A percentile compares a stretch with the other conserved stretches of the same genome.
phyloP scores from a whole-genome alignment of 805 yeast species.

The Wickerhamomyces chaumierensis region DNA sequence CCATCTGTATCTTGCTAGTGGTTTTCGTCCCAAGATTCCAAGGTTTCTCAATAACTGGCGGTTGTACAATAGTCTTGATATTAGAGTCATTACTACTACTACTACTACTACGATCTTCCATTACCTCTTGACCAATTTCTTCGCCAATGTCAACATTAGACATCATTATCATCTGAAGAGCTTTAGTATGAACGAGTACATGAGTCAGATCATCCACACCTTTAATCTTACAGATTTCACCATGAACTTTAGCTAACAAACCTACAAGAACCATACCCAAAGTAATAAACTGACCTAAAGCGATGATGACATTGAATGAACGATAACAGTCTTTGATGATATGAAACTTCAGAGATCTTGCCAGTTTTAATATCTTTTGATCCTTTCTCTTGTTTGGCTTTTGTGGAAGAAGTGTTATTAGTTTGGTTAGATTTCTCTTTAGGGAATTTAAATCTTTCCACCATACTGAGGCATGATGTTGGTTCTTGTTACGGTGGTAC shows the following conservation, averaged over 20 bases:
- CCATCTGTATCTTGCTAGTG: neutral
- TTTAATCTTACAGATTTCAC: slow-evolving; percentile 7
- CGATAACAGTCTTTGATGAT: slow-evolving; percentile 39
- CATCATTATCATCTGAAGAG: too few relatives aligned
- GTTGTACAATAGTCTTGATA: slow-evolving; percentile 1
- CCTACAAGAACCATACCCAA: slow-evolving; percentile 66
- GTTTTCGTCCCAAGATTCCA: neutral
- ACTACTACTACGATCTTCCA: too few relatives aligned
- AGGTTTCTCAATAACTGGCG: slow-evolving; percentile 4
- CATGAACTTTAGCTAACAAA: slow-evolving; percentile 32
- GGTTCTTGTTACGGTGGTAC: slow-evolving; percentile 65
- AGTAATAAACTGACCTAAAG: slow-evolving; percentile 66
- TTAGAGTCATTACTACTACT: too few relatives aligned
- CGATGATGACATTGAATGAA: slow-evolving; percentile 55
- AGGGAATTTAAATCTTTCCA: slow-evolving; percentile 59
- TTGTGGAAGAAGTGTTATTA: slow-evolving; percentile 20
- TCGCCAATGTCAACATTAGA: neutral
- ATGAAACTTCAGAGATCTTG: slow-evolving; percentile 23
- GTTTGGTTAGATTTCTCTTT: slow-evolving; percentile 40
- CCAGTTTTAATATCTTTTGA: slow-evolving; percentile 8
- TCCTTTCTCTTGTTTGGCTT: slow-evolving; percentile 1
- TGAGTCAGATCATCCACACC: slow-evolving; percentile 6
- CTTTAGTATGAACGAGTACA: too few relatives aligned
- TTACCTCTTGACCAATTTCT: slow-evolving; percentile 20
- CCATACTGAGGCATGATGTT: slow-evolving; percentile 66